A percentile compares a stretch with the other conserved stretches of the same genome.
phyloP scores from a whole-genome alignment of 306 rosid species.

The Quercus mongolica region DNA sequence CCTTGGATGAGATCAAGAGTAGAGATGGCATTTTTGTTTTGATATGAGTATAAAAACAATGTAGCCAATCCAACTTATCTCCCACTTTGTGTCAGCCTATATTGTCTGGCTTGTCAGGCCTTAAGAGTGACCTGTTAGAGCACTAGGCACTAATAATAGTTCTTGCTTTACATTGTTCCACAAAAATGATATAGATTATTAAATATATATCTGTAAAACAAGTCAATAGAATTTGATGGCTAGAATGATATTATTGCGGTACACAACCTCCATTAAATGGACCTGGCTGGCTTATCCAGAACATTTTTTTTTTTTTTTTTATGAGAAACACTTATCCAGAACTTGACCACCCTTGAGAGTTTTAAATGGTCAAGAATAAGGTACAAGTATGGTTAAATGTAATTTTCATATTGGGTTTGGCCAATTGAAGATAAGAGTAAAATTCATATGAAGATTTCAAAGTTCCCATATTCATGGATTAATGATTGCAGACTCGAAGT shows the following conservation, averaged over 20 bases:
- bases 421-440: background rate
- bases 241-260: background rate
- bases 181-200: background rate
- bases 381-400: background rate
- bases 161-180: slow-evolving; percentile 11
- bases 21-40: slow-evolving; percentile 17
- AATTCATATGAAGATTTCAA: background rate
- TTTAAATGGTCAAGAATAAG: background rate
- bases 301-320: no score
- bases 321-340: background rate
- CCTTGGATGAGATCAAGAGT: slow-evolving; percentile 17
- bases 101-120: slow-evolving; percentile 5
- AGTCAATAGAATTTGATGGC: background rate
- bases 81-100: slow-evolving; percentile 36
- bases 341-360: background rate
- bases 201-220: background rate
- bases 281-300: background rate
- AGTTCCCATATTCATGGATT: background rate
- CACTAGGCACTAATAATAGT: slow-evolving; percentile 21
- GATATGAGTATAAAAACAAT: slow-evolving; percentile 24
- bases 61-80: slow-evolving; percentile 28
- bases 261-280: background rate
- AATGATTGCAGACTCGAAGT: background rate
- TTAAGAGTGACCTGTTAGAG: slow-evolving; percentile 22
- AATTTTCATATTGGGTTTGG: background rate